Percentiles rank a stretch among this genome's conserved stretches.
These are phyloP conservation scores for Hypomontagnella submonticulosa DNA, from an alignment of 495 filamentous ascomycete species.

Conservation along the genomic window DNA sequence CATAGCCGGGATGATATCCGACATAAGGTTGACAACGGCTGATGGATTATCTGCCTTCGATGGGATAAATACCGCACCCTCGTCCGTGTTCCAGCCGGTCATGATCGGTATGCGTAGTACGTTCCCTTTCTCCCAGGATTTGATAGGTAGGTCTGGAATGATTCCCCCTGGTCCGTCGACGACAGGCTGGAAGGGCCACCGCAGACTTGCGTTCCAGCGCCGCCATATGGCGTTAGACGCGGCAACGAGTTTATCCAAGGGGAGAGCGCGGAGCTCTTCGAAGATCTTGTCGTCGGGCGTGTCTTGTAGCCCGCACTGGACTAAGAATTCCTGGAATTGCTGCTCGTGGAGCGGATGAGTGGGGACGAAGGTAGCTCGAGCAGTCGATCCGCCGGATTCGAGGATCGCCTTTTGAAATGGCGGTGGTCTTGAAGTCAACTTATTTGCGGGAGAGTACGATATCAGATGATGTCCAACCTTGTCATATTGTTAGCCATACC, in stretches of 20 bases:
- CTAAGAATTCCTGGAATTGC: conserved; percentile 70
- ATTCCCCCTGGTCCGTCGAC: conserved; percentile 66
- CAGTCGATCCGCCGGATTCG: conserved; percentile 70
- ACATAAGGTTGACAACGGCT: conserved; percentile 67
- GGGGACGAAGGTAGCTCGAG: conserved; percentile 67
- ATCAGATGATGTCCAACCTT: conserved; percentile 74
- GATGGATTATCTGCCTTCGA: conserved; percentile 52
- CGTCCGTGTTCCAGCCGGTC: conserved; percentile 74
- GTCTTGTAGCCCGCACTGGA: conserved; percentile 53
- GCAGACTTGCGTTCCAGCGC: conserved; percentile 63
- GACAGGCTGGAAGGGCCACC: conserved; percentile 76
- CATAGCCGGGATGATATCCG: conserved; percentile 64
- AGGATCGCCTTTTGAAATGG: conserved; percentile 72
- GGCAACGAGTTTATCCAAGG: conserved; percentile 55
- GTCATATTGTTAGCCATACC: conserved; percentile 16
- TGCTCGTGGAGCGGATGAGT: conserved; percentile 66
- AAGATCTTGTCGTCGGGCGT: conserved; percentile 60
- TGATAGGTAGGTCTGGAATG: conserved; percentile 66
- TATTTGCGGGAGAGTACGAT: conserved; percentile 53
- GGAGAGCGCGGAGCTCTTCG: conserved; percentile 60
- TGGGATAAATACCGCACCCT: conserved; percentile 70
- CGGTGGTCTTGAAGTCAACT: conserved; percentile 41
- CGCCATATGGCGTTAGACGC: conserved; percentile 65
- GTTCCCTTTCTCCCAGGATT: conserved; percentile 62
- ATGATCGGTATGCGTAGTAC: conserved; percentile 70